These are phyloP conservation scores for Anisogramma anomala DNA, from an alignment of 2,329 filamentous ascomycete genomes.

Conservation along the genomic window DNA sequence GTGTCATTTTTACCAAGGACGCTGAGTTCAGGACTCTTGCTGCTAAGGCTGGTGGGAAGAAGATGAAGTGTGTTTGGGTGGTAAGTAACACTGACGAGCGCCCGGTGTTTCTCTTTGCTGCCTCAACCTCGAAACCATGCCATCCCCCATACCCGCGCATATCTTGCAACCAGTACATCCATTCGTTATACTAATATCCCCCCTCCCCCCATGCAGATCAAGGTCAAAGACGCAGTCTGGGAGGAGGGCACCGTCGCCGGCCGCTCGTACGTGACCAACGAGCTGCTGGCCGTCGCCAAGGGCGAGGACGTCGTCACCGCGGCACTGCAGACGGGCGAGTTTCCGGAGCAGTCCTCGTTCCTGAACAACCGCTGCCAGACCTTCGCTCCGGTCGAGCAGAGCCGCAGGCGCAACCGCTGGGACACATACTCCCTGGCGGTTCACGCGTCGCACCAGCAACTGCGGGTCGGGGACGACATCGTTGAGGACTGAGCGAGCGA, in stretches of 20 bases:
- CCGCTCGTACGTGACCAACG: conserved; percentile 46
- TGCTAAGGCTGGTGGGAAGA: conserved; percentile 9
- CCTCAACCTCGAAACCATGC: background rate
- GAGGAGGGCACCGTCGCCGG: conserved; percentile 36
- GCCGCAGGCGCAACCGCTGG: conserved; percentile 28
- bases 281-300: conserved; percentile 28
- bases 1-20: conserved; percentile 12
- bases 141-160: too few species aligned
- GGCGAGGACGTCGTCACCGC: conserved; percentile 14
- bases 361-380: conserved; percentile 41
- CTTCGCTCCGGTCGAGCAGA: conserved; percentile 31
- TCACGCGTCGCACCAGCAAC: conserved; percentile 15
- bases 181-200: too few species aligned
- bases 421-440: conserved; percentile 35
- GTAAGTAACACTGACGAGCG: too few species aligned
- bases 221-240: conserved; percentile 18
- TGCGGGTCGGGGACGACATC: conserved; percentile 22
- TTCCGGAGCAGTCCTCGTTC: conserved; percentile 34
- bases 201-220: too few species aligned
- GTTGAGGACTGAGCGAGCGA: conserved; percentile 15
- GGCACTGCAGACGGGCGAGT: conserved; percentile 26
- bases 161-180: too few species aligned
- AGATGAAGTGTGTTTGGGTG: conserved; percentile 13
- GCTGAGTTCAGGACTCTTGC: conserved; percentile 12
- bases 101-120: background rate